Base-by-base conservation (phyloP, 2,329 filamentous ascomycete genomes). In the Pyrenophora teres region DNA sequence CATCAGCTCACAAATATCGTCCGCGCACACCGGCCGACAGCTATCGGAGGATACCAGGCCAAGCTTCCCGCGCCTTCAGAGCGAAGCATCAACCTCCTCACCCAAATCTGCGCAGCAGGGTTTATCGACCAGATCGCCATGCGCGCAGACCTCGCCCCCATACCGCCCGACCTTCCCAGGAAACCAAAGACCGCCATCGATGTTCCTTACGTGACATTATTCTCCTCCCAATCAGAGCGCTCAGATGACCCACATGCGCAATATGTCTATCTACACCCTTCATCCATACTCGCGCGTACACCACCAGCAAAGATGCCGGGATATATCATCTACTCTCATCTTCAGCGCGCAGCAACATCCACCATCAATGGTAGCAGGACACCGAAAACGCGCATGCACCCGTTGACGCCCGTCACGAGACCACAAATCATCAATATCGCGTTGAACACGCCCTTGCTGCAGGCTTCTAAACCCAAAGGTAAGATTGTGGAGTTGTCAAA, bases 51-150 rank as follows among this genome's bases (percentile, higher is more conserved):
- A 4, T 80, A 78, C 59, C 63, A 76, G 27, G 46, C 77, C 5
- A 54, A 81, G 75, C 60, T 93, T 76, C 74, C 83, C 71, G 69
- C 86, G 69, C 77, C 82, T 78, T 83, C 83, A 0, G 77, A 85
- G 6, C 88, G 86, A 60, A 87, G 73, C 67, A 78, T 95, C 23
- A 86, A 87, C 40, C 86, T 90, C 0, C 79, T 99, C 23, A 96
- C 95, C 72, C 90, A 97, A 69, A 95, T 97, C 76, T 86, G 90
- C 18, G 90, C 93, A 0, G 88, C 91, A 0, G 94, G 93, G 1
- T 97, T 97, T 76, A 86, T 97, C 66, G 94, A 99, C 74, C 89
- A 97, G 62, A 83, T 99, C 35, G 94, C 94, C 39, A 92, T 97
- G 62, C 89, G 94, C 54, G 90, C 90, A 3, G 93, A 99, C 72